Evolutionary conservation across 1,139 yeast genomes (phyloP), one percentile per base, ranked within the genome.

Genomic region (Suhomyces terraborum): DNA sequence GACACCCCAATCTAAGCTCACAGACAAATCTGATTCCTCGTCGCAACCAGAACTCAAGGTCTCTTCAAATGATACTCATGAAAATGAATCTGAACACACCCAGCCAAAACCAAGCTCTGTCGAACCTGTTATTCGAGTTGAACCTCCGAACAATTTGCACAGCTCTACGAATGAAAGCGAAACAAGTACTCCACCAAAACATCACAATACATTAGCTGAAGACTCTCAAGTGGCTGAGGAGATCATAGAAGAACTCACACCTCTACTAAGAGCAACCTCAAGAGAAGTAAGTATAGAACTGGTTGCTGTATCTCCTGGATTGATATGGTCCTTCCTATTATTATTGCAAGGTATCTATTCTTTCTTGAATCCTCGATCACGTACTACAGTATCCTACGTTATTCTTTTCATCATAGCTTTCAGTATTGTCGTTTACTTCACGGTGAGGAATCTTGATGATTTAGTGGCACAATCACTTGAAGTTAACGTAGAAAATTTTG

Each of bases 381-480:
- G 58, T 7, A 48, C 45, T 21, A 35, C 50, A 22, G 40, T 51
- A 24, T 42, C 50, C 20, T 46, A 45, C 6, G 35, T 54, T 10
- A 36, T 58, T 13, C 20, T 56, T 12, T 40, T 52, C 22, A 43
- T 55, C 18, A 33, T 58, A 24, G 21, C 54, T 8, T 39, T 53
- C 31, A 39, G 49, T 23, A 35, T 50, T 28, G 35, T 56, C 13
- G 38, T 52, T 14, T 61, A 54, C 39, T 48, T 52, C 32, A 52
- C 52, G 23, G 41, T 54, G 37, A 45, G 46, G 19, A 55, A 56
- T 16, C 42, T 46, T 35, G 55, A 49, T 33, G 36, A 27, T 4
- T 40, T 52, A 8, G 41, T 58, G 8, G 36, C 46, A 20, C 52
- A 54, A 22, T 52, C 64, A 1, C 46, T 60, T n/a, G 48, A 52